phyloP scores from a whole-genome alignment of 768 basidiomycete genomes.

The Boletus vermiculosoides region DNA sequence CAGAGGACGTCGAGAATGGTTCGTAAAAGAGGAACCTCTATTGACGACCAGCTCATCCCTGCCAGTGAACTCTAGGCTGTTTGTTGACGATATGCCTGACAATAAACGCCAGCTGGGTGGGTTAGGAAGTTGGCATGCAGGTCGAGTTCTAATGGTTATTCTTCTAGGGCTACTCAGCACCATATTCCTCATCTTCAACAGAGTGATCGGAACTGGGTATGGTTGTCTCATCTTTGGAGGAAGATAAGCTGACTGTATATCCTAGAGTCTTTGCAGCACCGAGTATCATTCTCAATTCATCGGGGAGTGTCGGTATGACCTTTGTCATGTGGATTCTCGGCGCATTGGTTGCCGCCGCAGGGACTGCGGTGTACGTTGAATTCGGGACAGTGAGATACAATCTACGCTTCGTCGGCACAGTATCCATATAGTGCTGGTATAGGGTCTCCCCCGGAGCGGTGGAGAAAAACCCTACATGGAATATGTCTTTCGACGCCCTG shows the following conservation, averaged over 20 bases:
- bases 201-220: constrained; percentile 72
- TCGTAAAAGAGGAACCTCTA: neutral
- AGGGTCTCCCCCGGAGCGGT: constrained; percentile 70
- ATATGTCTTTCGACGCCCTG: constrained; percentile 62
- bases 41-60: neutral
- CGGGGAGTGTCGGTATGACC: constrained; percentile 69
- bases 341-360: constrained; percentile 59
- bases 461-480: constrained; percentile 79
- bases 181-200: constrained; percentile 69
- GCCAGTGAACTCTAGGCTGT: constrained; percentile 3
- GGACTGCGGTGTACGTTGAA: constrained; percentile 73
- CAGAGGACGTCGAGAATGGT: constrained; percentile 14
- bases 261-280: constrained; percentile 61
- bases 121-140: constrained; percentile 12
- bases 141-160: neutral
- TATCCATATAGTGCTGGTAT: neutral
- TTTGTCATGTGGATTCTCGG: constrained; percentile 72
- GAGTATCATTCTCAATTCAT: constrained; percentile 60
- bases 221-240: neutral
- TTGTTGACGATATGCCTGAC: constrained; percentile 47
- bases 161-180: constrained; percentile 42
- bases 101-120: constrained; percentile 52
- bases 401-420: neutral
- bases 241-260: constrained; percentile 2
- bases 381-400: constrained; percentile 57